phyloP scores from a whole-genome alignment of 2,329 filamentous ascomycete genomes.

The Microdochium bolleyi region DNA sequence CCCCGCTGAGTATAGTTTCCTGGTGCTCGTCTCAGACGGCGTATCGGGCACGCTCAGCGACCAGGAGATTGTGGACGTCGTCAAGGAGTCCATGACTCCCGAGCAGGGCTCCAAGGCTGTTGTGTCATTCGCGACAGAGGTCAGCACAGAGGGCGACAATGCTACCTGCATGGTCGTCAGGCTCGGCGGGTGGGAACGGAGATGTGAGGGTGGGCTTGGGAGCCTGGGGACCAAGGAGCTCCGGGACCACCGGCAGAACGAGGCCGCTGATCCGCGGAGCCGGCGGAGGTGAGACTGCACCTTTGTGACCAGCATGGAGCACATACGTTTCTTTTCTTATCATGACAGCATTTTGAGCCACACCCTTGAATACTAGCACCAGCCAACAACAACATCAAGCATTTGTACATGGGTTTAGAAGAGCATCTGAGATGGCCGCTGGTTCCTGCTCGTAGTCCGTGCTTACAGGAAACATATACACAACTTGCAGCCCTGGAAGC shows the following conservation, averaged over 20 bases:
- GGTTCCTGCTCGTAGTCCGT: no score
- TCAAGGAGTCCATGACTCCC: constrained; percentile 89
- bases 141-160: constrained; percentile 60
- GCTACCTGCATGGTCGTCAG: constrained; percentile 61
- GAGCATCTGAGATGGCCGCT: no score
- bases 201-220: constrained; percentile 78
- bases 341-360: no score
- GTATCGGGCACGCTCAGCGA: constrained; percentile 80
- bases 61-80: constrained; percentile 91
- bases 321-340: background rate
- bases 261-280: constrained; percentile 75
- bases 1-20: constrained; percentile 80
- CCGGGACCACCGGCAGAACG: constrained; percentile 71
- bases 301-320: background rate
- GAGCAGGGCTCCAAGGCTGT: constrained; percentile 75
- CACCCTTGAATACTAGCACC: no score
- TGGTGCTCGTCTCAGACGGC: constrained; percentile 84
- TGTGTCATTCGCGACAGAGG: constrained; percentile 83
- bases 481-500: no score
- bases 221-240: constrained; percentile 89
- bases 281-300: constrained; percentile 33
- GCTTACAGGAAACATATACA: no score
- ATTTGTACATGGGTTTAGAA: no score
- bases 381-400: no score
- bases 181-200: constrained; percentile 61